These are phyloP conservation scores for Zelopaecilomyces penicillatus DNA, from an alignment of 2,329 filamentous ascomycete genomes.

Conservation along the genomic window DNA sequence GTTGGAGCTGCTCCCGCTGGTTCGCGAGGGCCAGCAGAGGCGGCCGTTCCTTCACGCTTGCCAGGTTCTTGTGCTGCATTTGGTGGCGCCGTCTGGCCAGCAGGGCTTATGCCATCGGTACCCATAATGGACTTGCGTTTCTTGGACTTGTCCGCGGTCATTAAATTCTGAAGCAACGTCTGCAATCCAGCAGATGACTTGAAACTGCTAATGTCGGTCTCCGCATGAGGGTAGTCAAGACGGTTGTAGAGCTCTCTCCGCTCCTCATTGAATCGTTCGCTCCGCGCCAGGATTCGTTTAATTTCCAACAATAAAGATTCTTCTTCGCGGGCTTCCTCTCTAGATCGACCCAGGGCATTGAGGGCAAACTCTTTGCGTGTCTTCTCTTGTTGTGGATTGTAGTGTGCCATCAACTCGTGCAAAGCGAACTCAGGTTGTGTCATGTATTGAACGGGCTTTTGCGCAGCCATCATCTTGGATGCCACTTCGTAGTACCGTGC, in stretches of 20 bases:
- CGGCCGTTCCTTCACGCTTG: conserved; percentile 47
- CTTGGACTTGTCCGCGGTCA: conserved; percentile 78
- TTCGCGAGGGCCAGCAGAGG: conserved; percentile 31
- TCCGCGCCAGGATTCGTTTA: conserved; percentile 80
- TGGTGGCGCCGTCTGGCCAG: conserved; percentile 26
- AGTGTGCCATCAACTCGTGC: conserved; percentile 80
- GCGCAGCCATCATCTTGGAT: conserved; percentile 69
- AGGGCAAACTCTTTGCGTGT: conserved; percentile 78
- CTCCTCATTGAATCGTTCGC: conserved; percentile 79
- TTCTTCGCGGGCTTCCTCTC: conserved; percentile 87
- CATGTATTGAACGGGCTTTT: conserved; percentile 80
- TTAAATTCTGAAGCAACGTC: conserved; percentile 71
- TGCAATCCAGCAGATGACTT: conserved; percentile 74
- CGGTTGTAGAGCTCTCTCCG: conserved; percentile 79
- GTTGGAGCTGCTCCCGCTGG: conserved; percentile 24
- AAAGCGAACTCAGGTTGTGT: conserved; percentile 71
- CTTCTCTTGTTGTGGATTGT: conserved; percentile 71
- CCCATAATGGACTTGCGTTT: conserved; percentile 68
- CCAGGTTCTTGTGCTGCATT: conserved; percentile 28
- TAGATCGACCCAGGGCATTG: conserved; percentile 67
- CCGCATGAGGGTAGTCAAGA: conserved; percentile 67
- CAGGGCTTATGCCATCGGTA: conserved; percentile 44
- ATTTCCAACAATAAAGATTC: conserved; percentile 82
- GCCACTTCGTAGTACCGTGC: conserved; percentile 82
- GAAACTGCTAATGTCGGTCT: conserved; percentile 67